Evolutionary conservation across 1,284 basidiomycete genomes (phyloP), one percentile per base, ranked within the genome.

Genomic region (Naganishia liquefaciens): DNA sequence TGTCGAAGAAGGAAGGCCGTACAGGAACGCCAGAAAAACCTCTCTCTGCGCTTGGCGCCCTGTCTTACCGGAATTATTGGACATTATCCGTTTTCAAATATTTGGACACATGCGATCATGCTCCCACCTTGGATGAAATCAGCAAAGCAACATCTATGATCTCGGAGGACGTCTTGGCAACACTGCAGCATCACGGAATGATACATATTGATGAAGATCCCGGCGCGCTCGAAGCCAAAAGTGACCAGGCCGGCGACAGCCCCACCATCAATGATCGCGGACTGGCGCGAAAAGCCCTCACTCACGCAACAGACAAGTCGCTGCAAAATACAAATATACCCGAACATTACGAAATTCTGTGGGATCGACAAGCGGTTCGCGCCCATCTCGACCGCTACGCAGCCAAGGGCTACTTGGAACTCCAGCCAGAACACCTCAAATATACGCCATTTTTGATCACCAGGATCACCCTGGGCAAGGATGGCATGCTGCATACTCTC

Each of bases 51-150:
- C 84, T 97, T 23, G 94, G 94, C 37, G 88, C 90, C 13, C 82
- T 97, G 57, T 90, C 93, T 37, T 99, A 99, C 80, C 88, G 85
- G 77, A 93, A 89, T 70, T 99, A 99, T 76, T 99, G 96, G 96
- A 92, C 88, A 13, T 80, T 95, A 54, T 84, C 92, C n/a, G 79
- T 99, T 61, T 93, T 93, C 84, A 84, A 88, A 63, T 93, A 87
- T 77, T 83, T 96, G 60, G 81, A 81, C 54, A 83, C 81, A 13
- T 84, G 66, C 3, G 13, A 60, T 13, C 47, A 54, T 25, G 64
- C 67, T n/a, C 66, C 86, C 7, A 82, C 86, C n/a, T 79, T 96
- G 57, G 88, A 93, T 83, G 94, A 93, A 73, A 94, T 98, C 74
- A 88, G 90, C 74, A 77, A 80, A 19, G 87, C 85, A 3, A 99